Evolutionary conservation across 73 alveolate genomes (phyloP), one percentile per base, ranked within the genome.

Genomic region (Stentor coeruleus): DNA sequence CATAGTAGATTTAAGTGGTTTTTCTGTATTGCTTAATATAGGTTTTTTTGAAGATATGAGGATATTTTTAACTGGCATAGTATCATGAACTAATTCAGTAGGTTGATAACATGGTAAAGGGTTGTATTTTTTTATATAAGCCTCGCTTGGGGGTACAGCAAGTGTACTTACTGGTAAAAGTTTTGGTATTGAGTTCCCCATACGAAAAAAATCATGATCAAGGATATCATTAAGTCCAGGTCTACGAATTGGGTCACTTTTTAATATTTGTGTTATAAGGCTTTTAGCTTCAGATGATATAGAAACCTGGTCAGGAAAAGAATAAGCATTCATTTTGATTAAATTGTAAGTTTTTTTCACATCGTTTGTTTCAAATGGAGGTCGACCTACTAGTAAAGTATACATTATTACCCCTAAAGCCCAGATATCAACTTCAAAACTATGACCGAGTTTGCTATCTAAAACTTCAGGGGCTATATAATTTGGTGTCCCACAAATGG

Each of bases 101-200:
- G 72, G 26, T 55, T 55, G 72, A 15, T 55, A 15, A 15, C n/a
- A 55, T 15, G 72, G 72, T 92, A 59, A 93, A 84, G 83, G 94
- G 37, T 66, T 59, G 38, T 92, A 95, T 77, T 95, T 86, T 81
- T 92, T 90, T 57, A 92, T 90, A 76, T 93, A 95, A 3, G 97
- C 85, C 2, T 94, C 93, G 1, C 98, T 84, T 82, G 98, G 98
- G n/a, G 99, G 99, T 77, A 95, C 88, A 72, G 94, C 97, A 74
- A 97, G 80, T 4, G 99, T 95, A 38, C 95, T 83, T 2, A 94
- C 87, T 26, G 99, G 99, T 30, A 97, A 88, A 28, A 90, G 87
- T 84, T 94, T 92, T 36, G 99, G 99, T 74, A 97, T 96, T 31
- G 94, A 49, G 37, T 93, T 84, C 39, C 91, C 91, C 15, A 80